Evolutionary conservation across 306 rosid species (phyloP).

Genomic region (Argentina anserina): DNA sequence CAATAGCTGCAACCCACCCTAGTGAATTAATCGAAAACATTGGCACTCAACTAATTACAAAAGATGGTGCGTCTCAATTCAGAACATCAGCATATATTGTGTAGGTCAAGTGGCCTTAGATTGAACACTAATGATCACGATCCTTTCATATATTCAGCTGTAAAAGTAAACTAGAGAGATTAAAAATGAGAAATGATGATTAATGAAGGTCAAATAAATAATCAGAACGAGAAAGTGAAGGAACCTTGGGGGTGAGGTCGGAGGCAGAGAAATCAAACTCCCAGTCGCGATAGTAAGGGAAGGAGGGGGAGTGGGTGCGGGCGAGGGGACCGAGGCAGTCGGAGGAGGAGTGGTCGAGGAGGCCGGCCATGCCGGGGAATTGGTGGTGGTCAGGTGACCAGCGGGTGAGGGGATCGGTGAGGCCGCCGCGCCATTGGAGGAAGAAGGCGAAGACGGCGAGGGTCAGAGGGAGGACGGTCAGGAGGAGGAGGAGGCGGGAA

Average conservation of each 20-base stretch:
- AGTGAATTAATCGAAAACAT: no score
- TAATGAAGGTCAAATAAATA: no score
- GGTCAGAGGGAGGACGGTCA: conserved; percentile 62
- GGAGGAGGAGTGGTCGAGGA: conserved; percentile 31
- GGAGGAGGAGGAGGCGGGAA: conserved; percentile 55
- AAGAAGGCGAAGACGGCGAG: conserved; percentile 78
- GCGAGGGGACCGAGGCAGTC: conserved; percentile 52
- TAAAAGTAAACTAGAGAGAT: no score
- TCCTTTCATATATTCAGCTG: no score
- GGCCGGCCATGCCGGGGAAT: conserved; percentile 64
- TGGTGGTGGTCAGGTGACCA: conserved; percentile 63
- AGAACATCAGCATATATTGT: no score
- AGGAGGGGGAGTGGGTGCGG: conserved; percentile 44
- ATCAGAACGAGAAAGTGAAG: neutral
- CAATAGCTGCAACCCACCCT: no score
- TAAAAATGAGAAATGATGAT: no score
- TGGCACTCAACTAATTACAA: no score
- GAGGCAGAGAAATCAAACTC: conserved; percentile 39
- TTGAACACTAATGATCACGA: no score
- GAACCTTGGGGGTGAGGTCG: conserved; percentile 79
- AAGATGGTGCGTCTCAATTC: no score
- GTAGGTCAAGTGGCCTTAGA: no score
- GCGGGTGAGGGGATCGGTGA: conserved; percentile 67
- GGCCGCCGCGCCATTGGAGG: conserved; percentile 93
- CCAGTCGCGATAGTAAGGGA: conserved; percentile 76